Evolutionary conservation across 2,329 filamentous ascomycete species (phyloP), one percentile per base, ranked within the genome.

Genomic region (Penicillium occitanis): DNA sequence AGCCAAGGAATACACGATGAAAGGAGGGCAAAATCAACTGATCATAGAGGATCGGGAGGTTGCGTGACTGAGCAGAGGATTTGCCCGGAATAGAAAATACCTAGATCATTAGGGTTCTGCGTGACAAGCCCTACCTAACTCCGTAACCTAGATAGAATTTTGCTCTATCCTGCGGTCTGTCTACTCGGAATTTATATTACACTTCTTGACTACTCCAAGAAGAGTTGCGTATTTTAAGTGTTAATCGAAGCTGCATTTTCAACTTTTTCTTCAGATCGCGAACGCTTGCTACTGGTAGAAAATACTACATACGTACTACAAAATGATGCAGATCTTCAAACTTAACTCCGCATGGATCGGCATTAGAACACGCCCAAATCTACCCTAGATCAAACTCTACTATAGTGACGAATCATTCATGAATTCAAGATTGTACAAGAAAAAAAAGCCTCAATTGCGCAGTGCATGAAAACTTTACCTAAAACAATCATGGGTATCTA

Each of bases 381-480:
- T 19, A 19, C 19, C 1, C 19, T 51, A 51, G 48, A 28, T 28
- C 25, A 28, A 51, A 50, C 22, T 51, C 48, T 17, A 51, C 25
- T 51, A 28, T 11, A 17, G 48, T 8, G 48, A 51, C 48, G 48
- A 30, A 17, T 51, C 25, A 51, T 51, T 13, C 1, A 28, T 17
- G 11, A 51, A 17, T 1, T 50, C 10, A 42, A 40, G 35, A 37
- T 8, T 37, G 10, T 37, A 37, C 11, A 11, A 8, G 44, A 25
- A 51, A 51, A 33, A 50, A 51, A 51, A 51, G 25, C 48, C 48
- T 8, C 48, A 51, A 51, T 51, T 51, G 48, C 48, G 22, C 48
- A 50, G 30, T 51, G 22, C 48, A 30, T 51, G 30, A 51, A 17
- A 28, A 14, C 22, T 51, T 48, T 51, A 51, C 48, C 22, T 51